Conservation (phyloP, 176 grass and related monocot genomes). For the Chrysopogon serrulatus region DNA sequence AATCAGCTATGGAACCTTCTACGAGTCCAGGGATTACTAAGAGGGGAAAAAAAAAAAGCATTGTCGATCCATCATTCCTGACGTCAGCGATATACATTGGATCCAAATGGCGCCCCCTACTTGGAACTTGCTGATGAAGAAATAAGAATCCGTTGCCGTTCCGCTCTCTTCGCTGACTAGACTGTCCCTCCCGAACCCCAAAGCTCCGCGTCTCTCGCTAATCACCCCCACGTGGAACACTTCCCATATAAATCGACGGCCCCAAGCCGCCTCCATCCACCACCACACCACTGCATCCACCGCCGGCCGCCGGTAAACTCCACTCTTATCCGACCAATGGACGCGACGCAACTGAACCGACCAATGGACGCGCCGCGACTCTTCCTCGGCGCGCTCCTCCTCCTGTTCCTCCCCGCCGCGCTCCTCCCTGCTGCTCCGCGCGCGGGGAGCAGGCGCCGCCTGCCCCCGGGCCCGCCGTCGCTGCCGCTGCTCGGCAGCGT, state of each 20-base stretch:
- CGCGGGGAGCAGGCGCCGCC: too few relatives aligned
- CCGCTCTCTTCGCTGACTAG: not conserved
- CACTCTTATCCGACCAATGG: not conserved
- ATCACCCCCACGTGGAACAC: not conserved
- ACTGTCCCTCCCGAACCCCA: too few relatives aligned
- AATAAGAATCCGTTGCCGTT: not conserved
- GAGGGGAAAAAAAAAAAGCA: too few relatives aligned
- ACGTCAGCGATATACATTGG: not conserved
- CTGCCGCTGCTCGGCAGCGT: too few relatives aligned
- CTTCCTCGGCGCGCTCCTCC: conserved; percentile 3
- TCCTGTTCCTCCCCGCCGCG: not conserved
- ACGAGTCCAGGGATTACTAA: not conserved
- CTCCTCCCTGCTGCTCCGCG: not conserved
- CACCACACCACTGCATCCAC: not conserved
- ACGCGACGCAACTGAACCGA: not conserved
- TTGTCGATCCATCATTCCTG: not conserved
- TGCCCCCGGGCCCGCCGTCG: too few relatives aligned
- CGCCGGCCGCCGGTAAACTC: not conserved
- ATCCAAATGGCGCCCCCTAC: not conserved
- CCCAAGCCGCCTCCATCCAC: not conserved
- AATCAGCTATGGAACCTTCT: not conserved
- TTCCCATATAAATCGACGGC: not conserved
- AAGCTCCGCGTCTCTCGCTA: not conserved
- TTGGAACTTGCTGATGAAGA: not conserved
- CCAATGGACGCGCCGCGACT: conserved; percentile 12